These are phyloP conservation scores for Tolypocladium endophyticum DNA, from an alignment of 2,329 filamentous ascomycete species.

Conservation along the genomic window DNA sequence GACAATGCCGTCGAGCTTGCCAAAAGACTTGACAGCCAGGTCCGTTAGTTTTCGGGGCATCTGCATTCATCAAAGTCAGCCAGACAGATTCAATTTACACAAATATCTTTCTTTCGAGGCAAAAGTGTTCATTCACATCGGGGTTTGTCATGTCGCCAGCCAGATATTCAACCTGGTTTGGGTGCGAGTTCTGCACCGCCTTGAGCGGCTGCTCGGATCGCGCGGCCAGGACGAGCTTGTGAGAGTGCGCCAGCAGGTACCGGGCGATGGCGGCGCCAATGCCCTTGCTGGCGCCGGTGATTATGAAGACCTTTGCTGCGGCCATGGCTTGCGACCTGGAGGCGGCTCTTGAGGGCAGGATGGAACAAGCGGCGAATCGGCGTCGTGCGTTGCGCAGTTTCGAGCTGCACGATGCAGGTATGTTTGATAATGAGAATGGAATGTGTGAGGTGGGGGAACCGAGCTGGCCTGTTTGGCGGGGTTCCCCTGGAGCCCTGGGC, in stretches of 20 bases:
- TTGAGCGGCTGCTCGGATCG: slow-evolving; percentile 39
- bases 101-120: not conserved
- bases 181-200: slow-evolving; percentile 38
- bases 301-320: slow-evolving; percentile 43
- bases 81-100: not conserved
- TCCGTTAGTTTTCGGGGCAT: slow-evolving; percentile 53
- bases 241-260: slow-evolving; percentile 38
- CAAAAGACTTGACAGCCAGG: slow-evolving; percentile 56
- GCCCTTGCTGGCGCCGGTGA: slow-evolving; percentile 56
- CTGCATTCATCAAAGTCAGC: slow-evolving; percentile 17
- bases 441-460: not conserved
- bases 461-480: not conserved
- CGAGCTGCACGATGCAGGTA: not conserved
- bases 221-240: slow-evolving; percentile 50
- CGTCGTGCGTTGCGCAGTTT: not conserved
- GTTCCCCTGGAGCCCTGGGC: not conserved
- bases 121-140: slow-evolving; percentile 27
- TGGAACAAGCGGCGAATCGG: not conserved
- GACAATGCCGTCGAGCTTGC: slow-evolving; percentile 67
- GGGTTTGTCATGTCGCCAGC: slow-evolving; percentile 43
- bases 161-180: slow-evolving; percentile 43
- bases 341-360: not conserved
- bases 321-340: not conserved
- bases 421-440: not conserved
- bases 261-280: slow-evolving; percentile 47